Percentiles rank a stretch among this genome's conserved stretches.
Evolutionary conservation across 352 stramenopile species (phyloP).

Genomic region (Phytopythium helicoides): DNA sequence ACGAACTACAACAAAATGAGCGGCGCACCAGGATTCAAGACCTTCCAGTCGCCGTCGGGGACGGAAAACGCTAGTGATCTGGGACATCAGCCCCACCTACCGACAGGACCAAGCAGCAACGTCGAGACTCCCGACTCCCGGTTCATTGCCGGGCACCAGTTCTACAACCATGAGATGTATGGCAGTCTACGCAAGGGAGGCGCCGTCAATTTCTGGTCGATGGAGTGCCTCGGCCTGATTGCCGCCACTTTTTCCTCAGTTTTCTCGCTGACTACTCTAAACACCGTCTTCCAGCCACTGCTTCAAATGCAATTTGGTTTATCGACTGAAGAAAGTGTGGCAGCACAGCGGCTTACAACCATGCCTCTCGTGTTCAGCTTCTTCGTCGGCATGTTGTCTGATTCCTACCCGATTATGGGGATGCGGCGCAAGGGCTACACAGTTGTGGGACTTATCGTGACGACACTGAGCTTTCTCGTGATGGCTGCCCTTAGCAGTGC

Average conservation of each 20-base stretch:
- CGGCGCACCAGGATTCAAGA: constrained; percentile 4
- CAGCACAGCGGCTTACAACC: constrained; percentile 30
- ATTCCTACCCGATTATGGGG: constrained; percentile 79
- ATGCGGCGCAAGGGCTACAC: constrained; percentile 79
- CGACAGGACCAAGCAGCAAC: neutral
- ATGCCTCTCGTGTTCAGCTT: constrained; percentile 78
- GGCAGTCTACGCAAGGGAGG: constrained; percentile 42
- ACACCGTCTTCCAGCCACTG: constrained; percentile 19
- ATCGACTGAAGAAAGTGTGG: constrained; percentile 11
- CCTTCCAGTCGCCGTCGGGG: neutral
- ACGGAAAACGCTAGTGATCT: neutral
- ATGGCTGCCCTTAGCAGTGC: constrained; percentile 26
- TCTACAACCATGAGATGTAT: constrained; percentile 63
- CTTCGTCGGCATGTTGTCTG: constrained; percentile 70
- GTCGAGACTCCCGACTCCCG: constrained; percentile 1
- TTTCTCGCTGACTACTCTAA: constrained; percentile 35
- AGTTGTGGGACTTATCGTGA: constrained; percentile 41
- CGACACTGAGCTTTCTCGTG: constrained; percentile 24
- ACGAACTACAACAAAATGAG: constrained; percentile 1
- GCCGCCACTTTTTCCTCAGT: constrained; percentile 41
- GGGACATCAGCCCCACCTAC: neutral
- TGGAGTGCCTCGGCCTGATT: constrained; percentile 29
- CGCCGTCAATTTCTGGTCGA: constrained; percentile 35
- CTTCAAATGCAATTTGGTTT: constrained; percentile 28
- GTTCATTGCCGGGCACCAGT: constrained; percentile 18